A percentile compares a stretch with the other conserved stretches of the same genome.
These are phyloP conservation scores for Populus tremula DNA, from an alignment of 345 rosid genomes.

Conservation along the genomic window DNA sequence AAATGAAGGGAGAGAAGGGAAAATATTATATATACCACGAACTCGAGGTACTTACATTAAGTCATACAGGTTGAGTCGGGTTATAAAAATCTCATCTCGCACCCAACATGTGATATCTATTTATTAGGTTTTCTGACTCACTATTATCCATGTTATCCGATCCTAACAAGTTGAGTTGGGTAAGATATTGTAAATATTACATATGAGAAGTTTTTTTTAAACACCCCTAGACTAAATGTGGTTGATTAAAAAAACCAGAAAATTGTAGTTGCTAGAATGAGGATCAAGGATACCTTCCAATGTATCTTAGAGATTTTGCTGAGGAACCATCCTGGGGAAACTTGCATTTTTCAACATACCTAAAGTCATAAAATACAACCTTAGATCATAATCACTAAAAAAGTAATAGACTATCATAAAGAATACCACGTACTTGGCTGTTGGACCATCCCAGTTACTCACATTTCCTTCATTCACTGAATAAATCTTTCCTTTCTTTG, in stretches of 20 bases:
- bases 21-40: too few relatives aligned
- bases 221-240: too few relatives aligned
- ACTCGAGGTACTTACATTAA: too few relatives aligned
- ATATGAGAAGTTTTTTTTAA: too few relatives aligned
- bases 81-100: too few relatives aligned
- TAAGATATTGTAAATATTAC: too few relatives aligned
- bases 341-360: constrained; percentile 95
- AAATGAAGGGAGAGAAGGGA: too few relatives aligned
- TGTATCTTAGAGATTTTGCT: constrained; percentile 82
- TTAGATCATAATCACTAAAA: constrained; percentile 5
- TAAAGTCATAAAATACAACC: constrained; percentile 19
- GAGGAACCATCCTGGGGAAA: constrained; percentile 86
- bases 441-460: constrained; percentile 92
- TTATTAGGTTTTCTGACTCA: too few relatives aligned
- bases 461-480: constrained; percentile 99
- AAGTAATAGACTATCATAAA: background rate
- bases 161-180: too few relatives aligned
- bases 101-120: too few relatives aligned
- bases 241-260: background rate
- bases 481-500: constrained; percentile 87
- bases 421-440: constrained; percentile 58
- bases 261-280: background rate
- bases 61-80: too few relatives aligned
- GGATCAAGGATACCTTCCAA: constrained; percentile 68
- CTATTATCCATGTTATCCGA: too few relatives aligned